phyloP scores from a whole-genome alignment of 306 rosid genomes.

The Pachyrhizus erosus region DNA sequence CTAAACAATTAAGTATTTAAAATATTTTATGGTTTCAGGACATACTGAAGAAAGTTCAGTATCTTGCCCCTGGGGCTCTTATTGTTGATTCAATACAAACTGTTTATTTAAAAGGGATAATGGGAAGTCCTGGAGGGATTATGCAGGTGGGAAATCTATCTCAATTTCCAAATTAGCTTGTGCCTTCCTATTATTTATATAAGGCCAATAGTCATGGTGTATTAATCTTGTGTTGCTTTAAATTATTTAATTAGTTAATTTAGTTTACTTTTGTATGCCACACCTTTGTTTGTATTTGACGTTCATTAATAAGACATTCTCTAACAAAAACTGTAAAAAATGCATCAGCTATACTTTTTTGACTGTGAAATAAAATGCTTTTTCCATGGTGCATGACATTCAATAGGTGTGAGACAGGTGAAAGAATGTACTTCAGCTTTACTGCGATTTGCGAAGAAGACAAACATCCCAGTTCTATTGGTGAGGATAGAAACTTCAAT shows the following conservation, averaged over 20 bases:
- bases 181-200: not conserved
- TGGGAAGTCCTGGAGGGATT: constrained; percentile 92
- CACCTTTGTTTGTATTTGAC: not conserved
- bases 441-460: constrained; percentile 85
- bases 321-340: constrained; percentile 10
- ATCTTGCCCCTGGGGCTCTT: constrained; percentile 75
- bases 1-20: constrained; percentile 27
- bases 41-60: constrained; percentile 76
- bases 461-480: constrained; percentile 80
- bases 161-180: constrained; percentile 19
- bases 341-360: constrained; percentile 30
- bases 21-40: constrained; percentile 60
- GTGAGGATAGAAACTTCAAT: constrained; percentile 52
- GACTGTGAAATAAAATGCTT: constrained; percentile 20
- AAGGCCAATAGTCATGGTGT: not conserved
- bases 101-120: constrained; percentile 79
- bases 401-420: constrained; percentile 60
- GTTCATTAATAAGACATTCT: not conserved
- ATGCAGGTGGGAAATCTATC: constrained; percentile 59
- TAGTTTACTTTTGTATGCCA: not conserved
- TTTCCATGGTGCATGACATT: constrained; percentile 36
- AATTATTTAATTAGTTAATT: constrained; percentile 19
- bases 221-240: constrained; percentile 22
- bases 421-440: constrained; percentile 90
- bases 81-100: constrained; percentile 94